Base-by-base conservation (phyloP, 371 early-diverging fungal species). In the Syncephalastrum contaminatum region DNA sequence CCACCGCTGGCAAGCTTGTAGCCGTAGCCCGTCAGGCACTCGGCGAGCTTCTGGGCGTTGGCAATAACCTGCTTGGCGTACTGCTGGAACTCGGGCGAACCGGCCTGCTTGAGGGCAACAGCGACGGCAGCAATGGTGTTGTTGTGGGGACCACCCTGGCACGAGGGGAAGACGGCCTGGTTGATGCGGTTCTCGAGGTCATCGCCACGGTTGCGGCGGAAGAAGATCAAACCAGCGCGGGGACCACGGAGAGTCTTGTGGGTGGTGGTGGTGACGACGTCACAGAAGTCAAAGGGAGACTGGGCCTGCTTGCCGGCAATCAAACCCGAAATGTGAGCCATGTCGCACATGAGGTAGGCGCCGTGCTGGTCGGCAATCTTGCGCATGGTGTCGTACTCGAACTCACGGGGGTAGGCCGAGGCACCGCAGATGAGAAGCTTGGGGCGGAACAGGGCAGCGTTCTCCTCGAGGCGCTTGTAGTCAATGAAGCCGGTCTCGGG, bases 81-180 rank as follows among this genome's bases (percentile, higher is more conserved):
- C 64, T 86, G 77, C 67, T 90, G 89, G 84, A 97, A 99, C 75
- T 94, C 94, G 53, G 94, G 93, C 25, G 88, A 75, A 43, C 84
- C 86, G 19, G 91, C 97, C 81, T 98, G 97, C 84, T 97, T 93
- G 51, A 99, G 80, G 2, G 99, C 96, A 48, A 99, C 99, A 40
- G 99, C 97, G 16, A 99, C 78, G 24, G 93, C 99, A 41, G 98
- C 95, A 74, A 99, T 99, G 53, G 99, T 98, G 87, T 99, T 96
- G 89, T 99, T 99, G 90, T 99, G 99, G 18, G 99, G 99, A 36
- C 99, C 99, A 61, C 99, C 99, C 80, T 99, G 99, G 78, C 85
- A 87, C 49, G 88, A 93, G 51, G 99, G 99, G 88, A 99, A 99
- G 42, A 99, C 99, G 13, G 97, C 95, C 69, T 87, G 86, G 87